These are phyloP conservation scores for Ophiocordyceps australis DNA, from an alignment of 2,329 filamentous ascomycete species.

Conservation along the genomic window DNA sequence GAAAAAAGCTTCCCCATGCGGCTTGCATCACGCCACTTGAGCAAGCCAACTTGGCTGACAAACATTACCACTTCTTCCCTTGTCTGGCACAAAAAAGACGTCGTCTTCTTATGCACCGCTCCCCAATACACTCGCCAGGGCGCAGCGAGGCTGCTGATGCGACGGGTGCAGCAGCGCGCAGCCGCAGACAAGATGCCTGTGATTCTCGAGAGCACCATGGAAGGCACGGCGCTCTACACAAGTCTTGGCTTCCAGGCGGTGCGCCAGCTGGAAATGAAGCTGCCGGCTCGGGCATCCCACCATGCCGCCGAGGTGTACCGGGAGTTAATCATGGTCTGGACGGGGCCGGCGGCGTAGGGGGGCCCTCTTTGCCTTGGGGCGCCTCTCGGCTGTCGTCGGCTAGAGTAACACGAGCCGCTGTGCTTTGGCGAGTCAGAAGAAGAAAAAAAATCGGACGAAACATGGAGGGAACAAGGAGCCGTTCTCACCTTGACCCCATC, in stretches of 20 bases:
- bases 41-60: too few species aligned
- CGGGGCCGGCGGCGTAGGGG: constrained; percentile 1
- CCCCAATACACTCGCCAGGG: constrained; percentile 15
- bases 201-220: constrained; percentile 19
- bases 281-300: constrained; percentile 11
- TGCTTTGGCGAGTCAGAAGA: not conserved
- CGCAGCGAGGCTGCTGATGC: constrained; percentile 14
- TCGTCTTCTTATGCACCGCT: constrained; percentile 20
- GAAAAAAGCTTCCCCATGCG: too few species aligned
- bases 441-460: too few species aligned
- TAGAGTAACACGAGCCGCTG: too few species aligned
- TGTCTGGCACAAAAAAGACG: too few species aligned
- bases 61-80: too few species aligned
- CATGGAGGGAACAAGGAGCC: too few species aligned
- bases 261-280: constrained; percentile 14
- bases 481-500: too few species aligned
- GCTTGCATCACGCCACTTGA: too few species aligned
- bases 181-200: constrained; percentile 12
- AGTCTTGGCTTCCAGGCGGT: constrained; percentile 15
- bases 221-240: constrained; percentile 18
- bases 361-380: too few species aligned
- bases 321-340: constrained; percentile 15
- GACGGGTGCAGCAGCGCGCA: constrained; percentile 14
- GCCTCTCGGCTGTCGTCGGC: not conserved
- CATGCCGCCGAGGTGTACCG: constrained; percentile 14